Evolutionary conservation across 331 rosid genomes (phyloP).

Genomic region (Stylosanthes scabra): DNA sequence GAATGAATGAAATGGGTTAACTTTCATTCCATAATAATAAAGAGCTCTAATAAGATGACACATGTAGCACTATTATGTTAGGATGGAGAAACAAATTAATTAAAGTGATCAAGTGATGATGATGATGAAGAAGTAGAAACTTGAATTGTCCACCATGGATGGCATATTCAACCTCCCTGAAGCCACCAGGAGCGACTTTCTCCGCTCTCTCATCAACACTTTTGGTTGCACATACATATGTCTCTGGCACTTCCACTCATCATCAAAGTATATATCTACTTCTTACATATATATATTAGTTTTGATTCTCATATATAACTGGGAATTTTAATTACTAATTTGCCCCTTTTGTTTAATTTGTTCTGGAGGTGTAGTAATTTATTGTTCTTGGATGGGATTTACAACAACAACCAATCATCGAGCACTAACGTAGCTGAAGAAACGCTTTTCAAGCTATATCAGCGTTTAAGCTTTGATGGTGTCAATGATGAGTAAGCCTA

Average conservation of each 20-base stretch:
- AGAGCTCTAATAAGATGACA: neutral
- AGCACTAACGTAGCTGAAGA: constrained; percentile 43
- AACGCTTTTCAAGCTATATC: constrained; percentile 62
- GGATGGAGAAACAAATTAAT: no score
- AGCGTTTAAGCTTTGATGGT: constrained; percentile 38
- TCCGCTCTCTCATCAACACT: constrained; percentile 53
- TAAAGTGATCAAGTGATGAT: no score
- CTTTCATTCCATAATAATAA: no score
- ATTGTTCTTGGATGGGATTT: constrained; percentile 68
- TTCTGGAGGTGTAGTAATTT: constrained; percentile 49
- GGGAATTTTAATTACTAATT: neutral
- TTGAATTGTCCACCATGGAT: constrained; percentile 51
- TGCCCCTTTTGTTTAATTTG: neutral
- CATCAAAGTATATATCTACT: constrained; percentile 41
- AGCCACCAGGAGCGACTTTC: constrained; percentile 50
- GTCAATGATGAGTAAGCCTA: constrained; percentile 62
- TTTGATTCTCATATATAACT: no score
- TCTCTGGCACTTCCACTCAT: constrained; percentile 50
- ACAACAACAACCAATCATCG: constrained; percentile 49
- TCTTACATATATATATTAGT: no score
- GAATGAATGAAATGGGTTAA: no score
- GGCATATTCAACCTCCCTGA: constrained; percentile 54
- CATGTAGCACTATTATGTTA: neutral
- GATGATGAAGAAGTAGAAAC: no score
- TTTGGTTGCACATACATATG: constrained; percentile 77